Evolutionary conservation across 495 filamentous ascomycete genomes (phyloP).

Genomic region (Daldinia vernicosa): DNA sequence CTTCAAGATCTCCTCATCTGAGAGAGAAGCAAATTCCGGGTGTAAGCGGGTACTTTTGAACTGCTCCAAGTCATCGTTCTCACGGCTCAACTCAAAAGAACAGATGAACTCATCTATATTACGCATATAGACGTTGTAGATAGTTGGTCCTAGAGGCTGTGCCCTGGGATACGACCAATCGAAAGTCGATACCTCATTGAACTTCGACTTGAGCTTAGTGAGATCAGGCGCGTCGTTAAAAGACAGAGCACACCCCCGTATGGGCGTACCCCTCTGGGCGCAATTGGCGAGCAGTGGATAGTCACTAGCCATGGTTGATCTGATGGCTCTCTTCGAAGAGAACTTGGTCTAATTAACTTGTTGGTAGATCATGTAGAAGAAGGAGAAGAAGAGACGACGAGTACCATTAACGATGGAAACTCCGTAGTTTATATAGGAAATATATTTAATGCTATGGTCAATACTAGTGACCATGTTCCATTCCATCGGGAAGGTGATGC

Average conservation of each 20-base stretch:
- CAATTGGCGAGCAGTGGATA: neutral
- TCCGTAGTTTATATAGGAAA: neutral
- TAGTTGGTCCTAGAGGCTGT: neutral
- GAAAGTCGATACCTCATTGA: neutral
- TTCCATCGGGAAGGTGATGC: neutral
- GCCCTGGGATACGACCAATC: neutral
- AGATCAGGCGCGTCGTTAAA: neutral
- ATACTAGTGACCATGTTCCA: neutral
- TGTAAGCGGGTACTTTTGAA: neutral
- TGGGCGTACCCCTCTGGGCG: neutral
- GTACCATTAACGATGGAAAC: neutral
- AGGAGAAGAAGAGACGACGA: neutral
- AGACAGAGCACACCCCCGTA: neutral
- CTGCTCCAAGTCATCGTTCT: neutral
- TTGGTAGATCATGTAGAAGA: neutral
- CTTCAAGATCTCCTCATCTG: neutral
- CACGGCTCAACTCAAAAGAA: neutral
- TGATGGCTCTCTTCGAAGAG: neutral
- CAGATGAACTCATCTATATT: slow-evolving; percentile 16
- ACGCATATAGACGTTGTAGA: neutral
- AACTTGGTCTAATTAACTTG: neutral
- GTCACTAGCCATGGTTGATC: neutral
- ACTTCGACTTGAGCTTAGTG: neutral
- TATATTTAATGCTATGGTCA: neutral
- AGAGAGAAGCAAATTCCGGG: neutral